A percentile compares a stretch with the other conserved stretches of the same genome.
phyloP scores from a whole-genome alignment of 2,329 filamentous ascomycete genomes.

The Hortaea werneckii region DNA sequence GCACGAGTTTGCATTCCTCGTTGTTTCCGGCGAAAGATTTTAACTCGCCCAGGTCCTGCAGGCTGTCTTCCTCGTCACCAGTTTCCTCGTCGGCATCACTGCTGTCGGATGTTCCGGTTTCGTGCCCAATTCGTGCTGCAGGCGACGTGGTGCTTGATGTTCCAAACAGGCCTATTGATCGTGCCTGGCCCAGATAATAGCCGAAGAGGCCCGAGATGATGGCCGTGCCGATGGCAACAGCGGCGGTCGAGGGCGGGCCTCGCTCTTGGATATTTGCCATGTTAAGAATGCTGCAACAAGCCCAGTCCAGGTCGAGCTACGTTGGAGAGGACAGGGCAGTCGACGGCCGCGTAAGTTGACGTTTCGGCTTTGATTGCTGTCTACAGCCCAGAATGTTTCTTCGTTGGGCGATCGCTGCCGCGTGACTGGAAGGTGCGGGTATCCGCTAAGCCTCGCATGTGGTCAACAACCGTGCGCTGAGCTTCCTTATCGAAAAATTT shows the following conservation, averaged over 20 bases:
- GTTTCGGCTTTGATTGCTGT: neutral
- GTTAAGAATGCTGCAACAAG: neutral
- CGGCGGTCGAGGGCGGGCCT: conserved; percentile 41
- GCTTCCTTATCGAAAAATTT: too few species aligned
- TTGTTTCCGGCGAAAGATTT: conserved; percentile 38
- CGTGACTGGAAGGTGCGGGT: neutral
- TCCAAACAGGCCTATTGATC: conserved; percentile 64
- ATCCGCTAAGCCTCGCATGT: too few species aligned
- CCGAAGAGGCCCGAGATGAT: conserved; percentile 65
- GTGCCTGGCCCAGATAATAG: conserved; percentile 59
- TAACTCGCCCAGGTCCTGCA: conserved; percentile 35
- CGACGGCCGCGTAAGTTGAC: neutral
- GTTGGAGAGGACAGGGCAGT: neutral
- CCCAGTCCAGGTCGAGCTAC: neutral
- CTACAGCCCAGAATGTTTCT: neutral
- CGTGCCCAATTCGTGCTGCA: conserved; percentile 25
- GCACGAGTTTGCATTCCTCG: conserved; percentile 88
- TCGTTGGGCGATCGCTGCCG: neutral
- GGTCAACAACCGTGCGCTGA: too few species aligned
- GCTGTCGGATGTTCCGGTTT: conserved; percentile 25
- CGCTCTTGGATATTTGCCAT: conserved; percentile 12
- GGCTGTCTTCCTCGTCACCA: conserved; percentile 24
- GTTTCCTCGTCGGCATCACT: conserved; percentile 11
- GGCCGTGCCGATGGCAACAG: conserved; percentile 61
- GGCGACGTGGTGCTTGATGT: conserved; percentile 29